Percentiles rank a stretch among this genome's conserved stretches.
Evolutionary conservation across 2,329 filamentous ascomycete species (phyloP).

Genomic region (Paecilomyces sp.): DNA sequence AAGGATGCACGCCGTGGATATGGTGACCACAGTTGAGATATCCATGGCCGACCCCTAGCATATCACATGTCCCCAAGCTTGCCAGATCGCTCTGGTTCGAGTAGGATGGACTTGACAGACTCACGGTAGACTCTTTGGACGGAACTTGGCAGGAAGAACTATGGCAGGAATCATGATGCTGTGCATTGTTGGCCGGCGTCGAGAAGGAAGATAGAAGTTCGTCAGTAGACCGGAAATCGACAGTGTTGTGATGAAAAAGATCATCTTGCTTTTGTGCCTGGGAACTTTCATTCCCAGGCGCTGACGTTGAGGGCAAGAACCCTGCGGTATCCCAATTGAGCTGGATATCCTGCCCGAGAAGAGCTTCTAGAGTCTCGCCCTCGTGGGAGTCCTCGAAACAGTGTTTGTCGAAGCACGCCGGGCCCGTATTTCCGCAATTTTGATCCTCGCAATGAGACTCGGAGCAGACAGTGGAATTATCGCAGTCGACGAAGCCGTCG

Average conservation of each 20-base stretch:
- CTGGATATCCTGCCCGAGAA: slow-evolving; percentile 24
- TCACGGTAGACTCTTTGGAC: slow-evolving; percentile 20
- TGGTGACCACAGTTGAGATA: slow-evolving; percentile 8
- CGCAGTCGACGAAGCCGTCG: slow-evolving; percentile 35
- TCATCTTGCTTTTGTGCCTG: slow-evolving; percentile 15
- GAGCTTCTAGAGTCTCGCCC: slow-evolving; percentile 22
- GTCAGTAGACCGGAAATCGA: background rate
- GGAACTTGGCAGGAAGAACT: slow-evolving; percentile 10
- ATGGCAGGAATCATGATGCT: slow-evolving; percentile 2
- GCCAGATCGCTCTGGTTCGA: slow-evolving; percentile 20
- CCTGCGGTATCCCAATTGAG: slow-evolving; percentile 21
- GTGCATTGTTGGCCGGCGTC: background rate
- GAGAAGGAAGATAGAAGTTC: background rate
- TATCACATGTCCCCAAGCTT: slow-evolving; percentile 28
- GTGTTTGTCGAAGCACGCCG: slow-evolving; percentile 32
- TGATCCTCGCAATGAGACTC: slow-evolving; percentile 19
- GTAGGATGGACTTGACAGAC: slow-evolving; percentile 14
- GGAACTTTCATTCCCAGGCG: slow-evolving; percentile 10
- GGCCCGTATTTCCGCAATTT: slow-evolving; percentile 22
- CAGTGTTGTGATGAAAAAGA: slow-evolving; percentile 4
- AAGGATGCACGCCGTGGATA: slow-evolving; percentile 1
- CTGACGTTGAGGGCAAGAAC: slow-evolving; percentile 16
- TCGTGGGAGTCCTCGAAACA: slow-evolving; percentile 20
- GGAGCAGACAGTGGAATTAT: slow-evolving; percentile 30
- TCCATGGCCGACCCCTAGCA: slow-evolving; percentile 27